These are phyloP conservation scores for Mortierella claussenii DNA, from an alignment of 192 early-diverging fungal genomes.

Conservation along the genomic window DNA sequence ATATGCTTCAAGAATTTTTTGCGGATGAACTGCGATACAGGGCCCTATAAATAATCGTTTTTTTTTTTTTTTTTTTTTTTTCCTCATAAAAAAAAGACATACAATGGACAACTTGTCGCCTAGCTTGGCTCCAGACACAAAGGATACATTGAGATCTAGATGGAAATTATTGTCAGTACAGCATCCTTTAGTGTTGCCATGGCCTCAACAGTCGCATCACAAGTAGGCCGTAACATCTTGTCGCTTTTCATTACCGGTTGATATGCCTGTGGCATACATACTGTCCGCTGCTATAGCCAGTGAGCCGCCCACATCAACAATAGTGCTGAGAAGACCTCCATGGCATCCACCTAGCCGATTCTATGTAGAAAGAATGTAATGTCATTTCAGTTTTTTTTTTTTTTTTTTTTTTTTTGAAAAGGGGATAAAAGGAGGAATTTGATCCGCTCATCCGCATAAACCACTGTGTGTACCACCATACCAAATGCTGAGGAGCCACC, in stretches of 20 bases:
- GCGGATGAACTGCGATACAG: no score
- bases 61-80: background rate
- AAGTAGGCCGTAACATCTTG: background rate
- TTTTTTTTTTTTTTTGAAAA: no score
- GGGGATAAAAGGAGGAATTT: background rate
- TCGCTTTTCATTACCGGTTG: conserved; percentile 41
- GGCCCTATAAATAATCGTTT: no score
- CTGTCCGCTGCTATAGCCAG: conserved; percentile 62
- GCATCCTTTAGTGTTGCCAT: no score
- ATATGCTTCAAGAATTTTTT: no score
- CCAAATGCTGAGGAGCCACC: conserved; percentile 62
- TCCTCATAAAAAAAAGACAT: conserved; percentile 1
- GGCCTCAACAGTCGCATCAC: no score
- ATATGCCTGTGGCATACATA: conserved; percentile 63
- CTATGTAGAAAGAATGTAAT: conserved; percentile 25
- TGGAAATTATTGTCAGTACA: background rate
- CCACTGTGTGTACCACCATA: conserved; percentile 17
- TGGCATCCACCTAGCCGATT: conserved; percentile 61
- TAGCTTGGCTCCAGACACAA: conserved; percentile 57
- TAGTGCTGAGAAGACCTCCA: conserved; percentile 64
- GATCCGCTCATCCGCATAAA: background rate
- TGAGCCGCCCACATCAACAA: conserved; percentile 66
- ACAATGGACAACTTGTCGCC: conserved; percentile 60
- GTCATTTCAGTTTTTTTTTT: no score
- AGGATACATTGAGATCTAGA: conserved; percentile 64